Base-by-base conservation (phyloP, 768 basidiomycete species). In the Russula ochroleuca region DNA sequence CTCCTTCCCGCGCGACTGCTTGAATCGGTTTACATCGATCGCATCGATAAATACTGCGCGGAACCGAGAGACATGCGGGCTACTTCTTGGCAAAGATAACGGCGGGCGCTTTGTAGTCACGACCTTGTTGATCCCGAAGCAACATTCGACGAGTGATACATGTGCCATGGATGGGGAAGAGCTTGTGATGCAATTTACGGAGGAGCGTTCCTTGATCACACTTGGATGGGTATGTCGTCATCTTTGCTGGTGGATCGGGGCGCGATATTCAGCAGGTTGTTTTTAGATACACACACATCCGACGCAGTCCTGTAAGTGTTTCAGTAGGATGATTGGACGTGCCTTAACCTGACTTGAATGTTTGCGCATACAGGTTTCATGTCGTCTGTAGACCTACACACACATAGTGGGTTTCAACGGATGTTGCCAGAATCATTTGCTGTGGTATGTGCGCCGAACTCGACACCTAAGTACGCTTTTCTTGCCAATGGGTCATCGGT, bases 371-470 rank as follows among this genome's bases (percentile, higher is more conserved):
- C 62, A 88, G 86, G 86, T 74, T 97, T 97, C 77, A 93, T 96
- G 90, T 94, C 93, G 7, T 95, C 93, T 9, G 87, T 95, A 19
- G 94, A 96, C 73, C 74, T 97, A 23, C 94, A 97, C 69, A 95
- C 93, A 3, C 94, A 95, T 73, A 86, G 90, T 1, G 87, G 83
- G 9, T 97, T 94, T 75, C 94, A 96, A 69, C 74, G 83, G 40
- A 94, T 93, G 87, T 81, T 97, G 4, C 90, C 89, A 0, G 94
- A 97, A 71, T 93, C 91, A 0, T 91, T 96, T 72, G 94, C 94
- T 0, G 90, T 96, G 43, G 94, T 97, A 17, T 94, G 92, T 70
- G 91, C 93, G 4, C 94, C 94, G 0, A 83, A 82, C 52, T 86
- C 84, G 1, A 84, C 79, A 21, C 93, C 92, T 0, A 86, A 83